Evolutionary conservation across 495 filamentous ascomycete species (phyloP), one percentile per base, ranked within the genome.

Genomic region (Astrothelium macrocarpum): DNA sequence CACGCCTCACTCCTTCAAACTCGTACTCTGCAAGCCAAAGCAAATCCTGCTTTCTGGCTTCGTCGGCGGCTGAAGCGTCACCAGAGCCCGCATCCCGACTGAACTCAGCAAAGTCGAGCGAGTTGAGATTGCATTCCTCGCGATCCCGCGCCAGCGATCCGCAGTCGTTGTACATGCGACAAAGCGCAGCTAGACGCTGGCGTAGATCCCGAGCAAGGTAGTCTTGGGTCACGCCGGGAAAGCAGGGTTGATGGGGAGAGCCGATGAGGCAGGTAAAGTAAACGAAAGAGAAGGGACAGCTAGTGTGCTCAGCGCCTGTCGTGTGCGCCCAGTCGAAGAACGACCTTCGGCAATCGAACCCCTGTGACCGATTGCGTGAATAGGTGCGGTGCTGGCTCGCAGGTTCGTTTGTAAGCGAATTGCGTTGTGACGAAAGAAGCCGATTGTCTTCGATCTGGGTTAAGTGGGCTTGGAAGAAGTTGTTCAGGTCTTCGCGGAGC

Each of bases 241-340:
- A 56, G 49, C n/a, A 29, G 7, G 25, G 16, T 56, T 23, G 11
- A 4, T 18, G 7, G 43, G 43, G 23, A 11, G 43, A 49, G 49
- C 16, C 29, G 9, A 56, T 7, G 5, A 56, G 49, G 49, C 49
- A 56, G 20, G 4, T 10, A 29, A 56, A 31, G 59, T 20, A 29
- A 23, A 53, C 53, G 29, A 42, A 59, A 12, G 10, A 28, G 74
- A 34, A 61, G 0, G 72, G 73, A 58, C 77, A 79, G 28, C 66
- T 67, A 14, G 72, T 75, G 62, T 76, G 59, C 53, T 74, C 64
- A 16, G 76, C 67, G 1, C 66, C 72, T 1, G 72, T 76, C 23
- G 65, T 69, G 29, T 64, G 76, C 0, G 74, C 70, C 77, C 77
- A 80, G 14, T 61, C 34, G 45, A 39, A 39, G 34, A 39, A 39